Conservation (phyloP, 768 basidiomycete species). For the Lactifluus echinatus region DNA sequence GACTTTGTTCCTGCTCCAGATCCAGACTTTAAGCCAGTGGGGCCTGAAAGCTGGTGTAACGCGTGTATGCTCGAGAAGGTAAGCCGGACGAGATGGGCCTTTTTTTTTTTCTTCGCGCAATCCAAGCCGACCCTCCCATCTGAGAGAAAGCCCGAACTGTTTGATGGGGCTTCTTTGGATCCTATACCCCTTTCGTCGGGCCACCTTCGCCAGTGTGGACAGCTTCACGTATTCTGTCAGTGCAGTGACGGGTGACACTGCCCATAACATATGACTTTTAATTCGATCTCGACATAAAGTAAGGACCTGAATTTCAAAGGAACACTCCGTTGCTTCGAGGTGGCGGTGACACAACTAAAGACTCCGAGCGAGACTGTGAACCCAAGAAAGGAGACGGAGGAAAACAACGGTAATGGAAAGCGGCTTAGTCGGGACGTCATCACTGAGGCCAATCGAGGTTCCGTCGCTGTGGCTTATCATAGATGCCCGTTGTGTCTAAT, state of each 20-base stretch:
- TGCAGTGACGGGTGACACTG: background rate
- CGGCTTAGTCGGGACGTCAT: background rate
- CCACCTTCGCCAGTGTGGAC: no score
- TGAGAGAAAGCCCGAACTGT: no score
- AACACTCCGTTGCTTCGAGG: background rate
- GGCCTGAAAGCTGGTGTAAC: background rate
- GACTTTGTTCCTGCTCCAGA: no score
- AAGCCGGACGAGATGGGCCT: background rate
- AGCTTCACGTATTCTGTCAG: background rate
- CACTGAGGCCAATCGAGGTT: background rate
- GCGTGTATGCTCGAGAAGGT: background rate
- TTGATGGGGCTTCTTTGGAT: no score
- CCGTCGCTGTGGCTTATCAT: background rate
- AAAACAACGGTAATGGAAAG: background rate
- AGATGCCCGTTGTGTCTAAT: background rate
- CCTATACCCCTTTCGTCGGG: no score
- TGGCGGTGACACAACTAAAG: background rate
- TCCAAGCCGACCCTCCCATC: background rate
- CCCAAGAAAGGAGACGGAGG: background rate
- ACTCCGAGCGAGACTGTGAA: background rate
- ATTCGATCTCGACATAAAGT: background rate
- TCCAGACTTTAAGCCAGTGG: background rate
- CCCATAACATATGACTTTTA: background rate
- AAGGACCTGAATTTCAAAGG: background rate
- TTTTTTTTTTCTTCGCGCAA: background rate